phyloP scores from a whole-genome alignment of 805 yeast species.

The Cyberlindnera xylosilytica region DNA sequence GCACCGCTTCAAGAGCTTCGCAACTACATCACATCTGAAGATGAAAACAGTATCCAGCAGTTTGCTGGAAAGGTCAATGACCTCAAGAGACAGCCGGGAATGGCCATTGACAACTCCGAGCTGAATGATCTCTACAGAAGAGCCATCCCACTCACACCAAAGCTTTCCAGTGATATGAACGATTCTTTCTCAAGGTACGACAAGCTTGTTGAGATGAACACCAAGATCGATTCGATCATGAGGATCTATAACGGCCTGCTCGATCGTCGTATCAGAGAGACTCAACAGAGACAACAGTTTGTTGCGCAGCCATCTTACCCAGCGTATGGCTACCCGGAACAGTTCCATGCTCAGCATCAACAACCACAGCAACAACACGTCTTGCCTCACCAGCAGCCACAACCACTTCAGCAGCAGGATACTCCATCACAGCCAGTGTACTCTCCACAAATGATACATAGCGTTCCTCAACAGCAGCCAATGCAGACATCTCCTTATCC shows the following conservation, averaged over 20 bases:
- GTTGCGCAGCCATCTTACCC: constrained; percentile 8
- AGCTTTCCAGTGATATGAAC: constrained; percentile 56
- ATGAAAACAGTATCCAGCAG: constrained; percentile 65
- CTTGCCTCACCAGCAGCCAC: not conserved
- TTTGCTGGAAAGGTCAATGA: constrained; percentile 66
- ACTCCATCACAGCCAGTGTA: constrained; percentile 5
- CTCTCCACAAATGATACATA: constrained; percentile 4
- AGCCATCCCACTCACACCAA: constrained; percentile 64
- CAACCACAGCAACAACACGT: constrained; percentile 2
- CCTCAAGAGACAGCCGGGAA: constrained; percentile 15
- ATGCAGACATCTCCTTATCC: constrained; percentile 13
- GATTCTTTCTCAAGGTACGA: constrained; percentile 63
- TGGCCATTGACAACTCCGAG: constrained; percentile 29
- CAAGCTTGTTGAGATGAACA: constrained; percentile 64
- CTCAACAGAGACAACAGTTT: constrained; percentile 25
- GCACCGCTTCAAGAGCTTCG: constrained; percentile 10
- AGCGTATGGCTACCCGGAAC: constrained; percentile 10
- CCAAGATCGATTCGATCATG: constrained; percentile 72
- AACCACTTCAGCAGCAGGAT: constrained; percentile 6
- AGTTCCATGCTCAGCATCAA: not conserved
- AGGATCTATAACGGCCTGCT: constrained; percentile 73
- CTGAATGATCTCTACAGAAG: constrained; percentile 57
- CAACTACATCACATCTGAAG: constrained; percentile 41
- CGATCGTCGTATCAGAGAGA: constrained; percentile 49
- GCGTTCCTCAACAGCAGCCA: not conserved